Conservation (phyloP, 164 flowering plant genomes). For the Annona squamosa region DNA sequence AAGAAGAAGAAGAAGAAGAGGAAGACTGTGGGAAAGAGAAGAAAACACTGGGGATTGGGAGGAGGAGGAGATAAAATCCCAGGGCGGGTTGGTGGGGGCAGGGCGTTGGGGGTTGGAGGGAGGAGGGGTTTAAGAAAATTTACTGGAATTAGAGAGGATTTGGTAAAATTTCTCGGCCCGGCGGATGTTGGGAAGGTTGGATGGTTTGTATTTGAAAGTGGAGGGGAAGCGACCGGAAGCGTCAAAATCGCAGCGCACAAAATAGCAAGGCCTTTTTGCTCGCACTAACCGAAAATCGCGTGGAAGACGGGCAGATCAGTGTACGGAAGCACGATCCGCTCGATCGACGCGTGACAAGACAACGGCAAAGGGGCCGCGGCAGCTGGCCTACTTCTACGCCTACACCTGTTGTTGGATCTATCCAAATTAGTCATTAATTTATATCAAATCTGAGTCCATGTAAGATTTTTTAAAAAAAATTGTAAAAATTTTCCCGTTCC, state of each 20-base stretch:
- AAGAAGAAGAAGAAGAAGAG: not conserved
- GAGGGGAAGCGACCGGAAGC: not conserved
- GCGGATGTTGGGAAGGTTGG: not conserved
- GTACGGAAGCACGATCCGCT: no score
- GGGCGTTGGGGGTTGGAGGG: not conserved
- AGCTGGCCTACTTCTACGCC: no score
- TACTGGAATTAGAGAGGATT: not conserved
- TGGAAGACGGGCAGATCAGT: not conserved
- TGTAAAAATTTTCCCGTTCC: no score
- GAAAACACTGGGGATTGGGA: not conserved
- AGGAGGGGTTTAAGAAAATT: not conserved
- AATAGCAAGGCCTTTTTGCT: not conserved
- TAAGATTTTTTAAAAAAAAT: no score
- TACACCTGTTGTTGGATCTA: no score
- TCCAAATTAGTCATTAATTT: no score
- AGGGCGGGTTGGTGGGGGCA: not conserved
- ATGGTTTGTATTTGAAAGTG: not conserved
- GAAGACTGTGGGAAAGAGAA: not conserved
- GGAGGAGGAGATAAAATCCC: not conserved
- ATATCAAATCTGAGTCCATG: no score
- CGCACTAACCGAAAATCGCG: not conserved
- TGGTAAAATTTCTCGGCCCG: not conserved
- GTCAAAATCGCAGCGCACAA: not conserved
- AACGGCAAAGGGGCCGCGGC: no score
- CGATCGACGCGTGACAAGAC: no score